phyloP scores from a whole-genome alignment of 495 filamentous ascomycete species.

The Penicillium pulvis region DNA sequence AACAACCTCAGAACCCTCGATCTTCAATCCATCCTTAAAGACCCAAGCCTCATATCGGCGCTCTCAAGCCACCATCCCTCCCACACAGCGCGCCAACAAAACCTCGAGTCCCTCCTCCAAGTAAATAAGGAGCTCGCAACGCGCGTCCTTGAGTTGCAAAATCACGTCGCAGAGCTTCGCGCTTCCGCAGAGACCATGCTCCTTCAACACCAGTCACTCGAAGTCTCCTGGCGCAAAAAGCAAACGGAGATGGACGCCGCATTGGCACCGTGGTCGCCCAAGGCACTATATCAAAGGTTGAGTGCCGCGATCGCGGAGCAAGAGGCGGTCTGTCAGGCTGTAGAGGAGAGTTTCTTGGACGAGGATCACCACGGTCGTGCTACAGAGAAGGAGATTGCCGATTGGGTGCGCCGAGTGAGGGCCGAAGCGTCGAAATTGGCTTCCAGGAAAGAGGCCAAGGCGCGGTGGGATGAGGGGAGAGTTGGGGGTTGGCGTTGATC shows the following conservation, averaged over 20 bases:
- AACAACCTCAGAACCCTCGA: conserved; percentile 52
- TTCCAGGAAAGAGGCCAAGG: conserved; percentile 76
- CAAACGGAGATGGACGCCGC: conserved; percentile 85
- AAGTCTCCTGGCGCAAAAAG: conserved; percentile 87
- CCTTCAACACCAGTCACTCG: conserved; percentile 78
- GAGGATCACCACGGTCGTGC: conserved; percentile 54
- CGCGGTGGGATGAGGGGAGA: conserved; percentile 91
- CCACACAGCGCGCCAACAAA: conserved; percentile 46
- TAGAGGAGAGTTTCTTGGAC: conserved; percentile 91
- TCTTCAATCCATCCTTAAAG: conserved; percentile 65
- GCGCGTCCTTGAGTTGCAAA: conserved; percentile 66
- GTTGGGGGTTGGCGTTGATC: conserved; percentile 87
- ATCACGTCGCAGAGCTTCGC: conserved; percentile 63
- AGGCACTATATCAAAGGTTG: conserved; percentile 77
- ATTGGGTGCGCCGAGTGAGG: conserved; percentile 80
- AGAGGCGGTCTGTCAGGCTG: conserved; percentile 74
- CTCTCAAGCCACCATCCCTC: conserved; percentile 66
- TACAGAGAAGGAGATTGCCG: conserved; percentile 74
- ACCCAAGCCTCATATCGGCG: conserved; percentile 59
- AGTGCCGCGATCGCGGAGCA: conserved; percentile 76
- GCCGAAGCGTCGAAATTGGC: conserved; percentile 75
- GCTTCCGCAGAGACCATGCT: conserved; percentile 74
- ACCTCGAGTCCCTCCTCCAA: conserved; percentile 60
- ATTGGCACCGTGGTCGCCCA: conserved; percentile 80
- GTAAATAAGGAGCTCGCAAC: conserved; percentile 65